phyloP scores from a whole-genome alignment of 2,329 filamentous ascomycete genomes.

The Ophidiomyces ophidiicola region DNA sequence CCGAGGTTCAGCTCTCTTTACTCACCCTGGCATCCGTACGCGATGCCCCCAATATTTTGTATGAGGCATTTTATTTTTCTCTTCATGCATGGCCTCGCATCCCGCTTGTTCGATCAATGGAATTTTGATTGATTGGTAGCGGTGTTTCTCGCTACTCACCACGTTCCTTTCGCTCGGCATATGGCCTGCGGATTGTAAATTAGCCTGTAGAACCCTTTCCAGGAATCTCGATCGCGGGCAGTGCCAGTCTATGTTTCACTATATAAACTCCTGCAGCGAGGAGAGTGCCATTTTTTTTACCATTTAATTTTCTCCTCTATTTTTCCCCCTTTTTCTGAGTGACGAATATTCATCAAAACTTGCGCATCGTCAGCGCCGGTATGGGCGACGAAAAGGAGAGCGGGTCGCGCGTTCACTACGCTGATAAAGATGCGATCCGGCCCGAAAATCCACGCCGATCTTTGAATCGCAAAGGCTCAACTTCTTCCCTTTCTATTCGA shows the following conservation, averaged over 20 bases:
- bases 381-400: slow-evolving; percentile 11
- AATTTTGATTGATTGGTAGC: slow-evolving; percentile 1
- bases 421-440: slow-evolving; percentile 10
- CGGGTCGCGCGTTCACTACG: slow-evolving; percentile 11
- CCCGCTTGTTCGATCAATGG: neutral
- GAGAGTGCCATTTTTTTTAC: neutral
- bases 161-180: neutral
- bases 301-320: neutral
- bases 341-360: neutral
- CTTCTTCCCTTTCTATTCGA: slow-evolving; percentile 13
- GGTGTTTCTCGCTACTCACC: neutral
- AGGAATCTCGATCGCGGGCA: neutral
- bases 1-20: neutral
- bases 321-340: slow-evolving; percentile 1
- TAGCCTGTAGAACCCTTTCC: neutral
- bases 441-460: slow-evolving; percentile 8
- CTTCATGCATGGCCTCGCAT: slow-evolving; percentile 1
- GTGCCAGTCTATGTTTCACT: neutral
- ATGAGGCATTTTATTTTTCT: slow-evolving; percentile 6
- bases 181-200: neutral
- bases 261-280: slow-evolving; percentile 9
- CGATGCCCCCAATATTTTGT: slow-evolving; percentile 1
- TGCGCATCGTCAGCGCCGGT: neutral
- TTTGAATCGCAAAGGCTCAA: slow-evolving; percentile 9
- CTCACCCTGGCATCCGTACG: slow-evolving; percentile 6